Conservation (phyloP, 495 filamentous ascomycete genomes). For the Evansstolkia leycettana region DNA sequence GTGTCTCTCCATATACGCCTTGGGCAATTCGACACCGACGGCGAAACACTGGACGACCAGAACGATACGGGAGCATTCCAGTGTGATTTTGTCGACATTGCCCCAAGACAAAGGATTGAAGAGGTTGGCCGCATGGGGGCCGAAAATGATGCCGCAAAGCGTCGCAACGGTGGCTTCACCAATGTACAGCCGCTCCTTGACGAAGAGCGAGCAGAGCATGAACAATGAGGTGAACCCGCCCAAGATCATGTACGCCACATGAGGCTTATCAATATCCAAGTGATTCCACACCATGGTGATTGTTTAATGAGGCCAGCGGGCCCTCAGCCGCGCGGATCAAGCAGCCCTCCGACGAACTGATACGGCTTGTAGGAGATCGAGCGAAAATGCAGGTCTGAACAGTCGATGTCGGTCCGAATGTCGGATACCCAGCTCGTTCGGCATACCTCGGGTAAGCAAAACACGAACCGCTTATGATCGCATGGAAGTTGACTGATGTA, state of each 20-base stretch:
- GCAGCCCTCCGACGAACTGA: too few relatives aligned
- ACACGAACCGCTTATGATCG: not conserved
- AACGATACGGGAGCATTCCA: constrained; percentile 95
- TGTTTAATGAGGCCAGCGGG: too few relatives aligned
- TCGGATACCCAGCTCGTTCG: constrained; percentile 10
- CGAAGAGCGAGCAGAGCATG: constrained; percentile 94
- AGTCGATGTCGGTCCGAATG: constrained; percentile 10
- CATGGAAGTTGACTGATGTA: not conserved
- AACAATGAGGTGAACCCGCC: constrained; percentile 97
- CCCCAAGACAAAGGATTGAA: constrained; percentile 83
- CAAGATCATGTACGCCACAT: constrained; percentile 96
- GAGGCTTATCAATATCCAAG: constrained; percentile 82
- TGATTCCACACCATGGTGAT: constrained; percentile 83
- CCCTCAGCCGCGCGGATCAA: too few relatives aligned
- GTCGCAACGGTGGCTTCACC: constrained; percentile 97
- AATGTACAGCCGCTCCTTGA: constrained; percentile 98
- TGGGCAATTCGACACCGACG: constrained; percentile 95
- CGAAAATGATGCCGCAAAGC: constrained; percentile 93
- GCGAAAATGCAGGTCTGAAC: too few relatives aligned
- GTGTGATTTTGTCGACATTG: constrained; percentile 86
- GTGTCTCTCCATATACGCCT: constrained; percentile 94
- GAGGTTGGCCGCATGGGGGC: constrained; percentile 83
- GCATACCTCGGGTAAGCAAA: constrained; percentile 15
- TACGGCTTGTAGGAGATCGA: too few relatives aligned
- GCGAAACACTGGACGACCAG: constrained; percentile 99